Conservation (phyloP, 139 green algal genomes). For the Chlamydomonas sphaeroides region DNA sequence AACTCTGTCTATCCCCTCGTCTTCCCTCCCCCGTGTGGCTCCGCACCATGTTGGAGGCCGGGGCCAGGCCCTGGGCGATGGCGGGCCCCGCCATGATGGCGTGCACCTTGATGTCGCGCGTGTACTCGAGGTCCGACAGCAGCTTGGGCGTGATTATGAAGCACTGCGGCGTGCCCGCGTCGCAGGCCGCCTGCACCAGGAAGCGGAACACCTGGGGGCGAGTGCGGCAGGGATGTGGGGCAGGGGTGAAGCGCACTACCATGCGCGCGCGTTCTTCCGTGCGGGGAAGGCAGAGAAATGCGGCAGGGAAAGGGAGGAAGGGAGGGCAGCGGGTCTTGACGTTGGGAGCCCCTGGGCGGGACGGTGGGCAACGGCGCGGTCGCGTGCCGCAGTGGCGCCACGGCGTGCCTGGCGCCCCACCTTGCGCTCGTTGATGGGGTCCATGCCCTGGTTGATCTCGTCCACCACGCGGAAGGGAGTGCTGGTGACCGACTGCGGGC, state of each 20-base stretch:
- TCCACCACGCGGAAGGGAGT: constrained; percentile 95
- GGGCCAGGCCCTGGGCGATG: neutral
- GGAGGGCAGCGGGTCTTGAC: too few species aligned
- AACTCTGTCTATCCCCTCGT: too few species aligned
- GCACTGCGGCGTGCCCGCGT: constrained; percentile 73
- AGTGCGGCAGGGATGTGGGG: too few species aligned
- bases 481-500: neutral
- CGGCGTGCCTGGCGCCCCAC: neutral
- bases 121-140: constrained; percentile 89
- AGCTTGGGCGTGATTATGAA: constrained; percentile 99
- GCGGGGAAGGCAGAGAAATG: neutral
- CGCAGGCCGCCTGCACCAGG: constrained; percentile 77
- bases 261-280: too few species aligned
- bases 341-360: too few species aligned
- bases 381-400: too few species aligned
- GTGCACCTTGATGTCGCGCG: constrained; percentile 42
- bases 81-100: constrained; percentile 46
- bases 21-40: too few species aligned
- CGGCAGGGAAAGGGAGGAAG: too few species aligned
- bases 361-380: too few species aligned
- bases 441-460: constrained; percentile 99
- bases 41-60: too few species aligned
- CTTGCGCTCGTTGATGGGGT: constrained; percentile 95
- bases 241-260: too few species aligned
- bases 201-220: constrained; percentile 81